These are phyloP conservation scores for Podaxis sp. DNA, from an alignment of 768 basidiomycete genomes.

Conservation along the genomic window DNA sequence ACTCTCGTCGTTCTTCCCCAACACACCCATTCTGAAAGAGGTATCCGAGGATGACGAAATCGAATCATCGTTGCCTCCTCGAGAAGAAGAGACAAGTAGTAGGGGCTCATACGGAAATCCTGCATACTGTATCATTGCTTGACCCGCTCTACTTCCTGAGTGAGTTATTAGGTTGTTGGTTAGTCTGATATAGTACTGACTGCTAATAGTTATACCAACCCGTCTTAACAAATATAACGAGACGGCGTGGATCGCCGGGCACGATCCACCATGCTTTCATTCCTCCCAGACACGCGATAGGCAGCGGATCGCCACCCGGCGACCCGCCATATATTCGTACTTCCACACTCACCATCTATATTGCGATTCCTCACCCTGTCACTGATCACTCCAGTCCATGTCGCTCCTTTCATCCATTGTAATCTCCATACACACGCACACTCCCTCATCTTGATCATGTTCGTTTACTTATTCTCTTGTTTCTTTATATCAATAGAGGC, in stretches of 20 bases:
- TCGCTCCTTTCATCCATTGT: background rate
- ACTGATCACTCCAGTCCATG: background rate
- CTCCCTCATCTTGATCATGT: background rate
- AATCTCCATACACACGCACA: background rate
- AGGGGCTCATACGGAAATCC: background rate
- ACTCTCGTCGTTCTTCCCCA: background rate
- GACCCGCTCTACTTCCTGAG: background rate
- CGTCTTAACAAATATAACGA: background rate
- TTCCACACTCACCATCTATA: background rate
- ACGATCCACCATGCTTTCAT: background rate
- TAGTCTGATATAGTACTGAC: background rate
- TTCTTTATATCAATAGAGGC: background rate
- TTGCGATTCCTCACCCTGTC: background rate
- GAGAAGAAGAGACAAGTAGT: slow-evolving; percentile 1
- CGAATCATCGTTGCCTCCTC: background rate
- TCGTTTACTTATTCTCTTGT: background rate
- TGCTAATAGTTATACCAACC: background rate
- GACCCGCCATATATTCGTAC: background rate
- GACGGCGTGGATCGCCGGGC: background rate
- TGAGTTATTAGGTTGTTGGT: background rate
- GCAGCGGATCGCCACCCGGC: background rate
- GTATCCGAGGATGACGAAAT: background rate
- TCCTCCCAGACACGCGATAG: background rate
- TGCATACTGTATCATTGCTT: slow-evolving; percentile 10
- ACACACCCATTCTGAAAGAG: background rate